These are phyloP conservation scores for Hyphopichia khmerensis DNA, from an alignment of 1,139 yeast species.

Conservation along the genomic window DNA sequence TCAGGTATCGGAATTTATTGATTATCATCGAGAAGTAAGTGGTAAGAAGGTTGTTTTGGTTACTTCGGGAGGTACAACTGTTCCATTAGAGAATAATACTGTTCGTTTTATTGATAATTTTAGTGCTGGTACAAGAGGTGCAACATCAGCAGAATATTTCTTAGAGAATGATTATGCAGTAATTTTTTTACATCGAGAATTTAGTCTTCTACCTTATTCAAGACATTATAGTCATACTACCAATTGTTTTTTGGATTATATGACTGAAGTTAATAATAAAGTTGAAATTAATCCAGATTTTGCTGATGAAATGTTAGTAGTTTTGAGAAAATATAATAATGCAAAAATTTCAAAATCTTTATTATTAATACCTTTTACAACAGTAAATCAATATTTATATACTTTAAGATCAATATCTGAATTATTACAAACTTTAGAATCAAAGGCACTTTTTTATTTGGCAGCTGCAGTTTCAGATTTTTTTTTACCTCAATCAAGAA, in stretches of 20 bases:
- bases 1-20: conserved; percentile 61
- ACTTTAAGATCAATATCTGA: conserved; percentile 71
- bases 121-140: conserved; percentile 97
- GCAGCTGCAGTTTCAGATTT: conserved; percentile 99
- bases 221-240: conserved; percentile 86
- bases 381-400: conserved; percentile 90
- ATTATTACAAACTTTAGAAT: conserved; percentile 51
- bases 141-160: conserved; percentile 91
- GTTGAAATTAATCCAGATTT: conserved; percentile 62
- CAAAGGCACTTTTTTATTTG: conserved; percentile 70
- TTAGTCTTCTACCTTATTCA: conserved; percentile 86
- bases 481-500: conserved; percentile 78
- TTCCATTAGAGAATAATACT: conserved; percentile 93
- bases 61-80: conserved; percentile 98
- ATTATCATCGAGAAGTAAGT: conserved; percentile 34
- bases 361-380: conserved; percentile 81
- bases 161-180: conserved; percentile 86
- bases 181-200: conserved; percentile 87
- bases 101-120: conserved; percentile 95
- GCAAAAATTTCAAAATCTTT: conserved; percentile 62
- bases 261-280: conserved; percentile 54
- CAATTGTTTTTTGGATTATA: conserved; percentile 80
- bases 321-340: conserved; percentile 61
- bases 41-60: conserved; percentile 69
- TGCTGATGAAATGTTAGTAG: conserved; percentile 60